Base-by-base conservation (phyloP, 169 alveolate genomes). In the Babesia sp. region DNA sequence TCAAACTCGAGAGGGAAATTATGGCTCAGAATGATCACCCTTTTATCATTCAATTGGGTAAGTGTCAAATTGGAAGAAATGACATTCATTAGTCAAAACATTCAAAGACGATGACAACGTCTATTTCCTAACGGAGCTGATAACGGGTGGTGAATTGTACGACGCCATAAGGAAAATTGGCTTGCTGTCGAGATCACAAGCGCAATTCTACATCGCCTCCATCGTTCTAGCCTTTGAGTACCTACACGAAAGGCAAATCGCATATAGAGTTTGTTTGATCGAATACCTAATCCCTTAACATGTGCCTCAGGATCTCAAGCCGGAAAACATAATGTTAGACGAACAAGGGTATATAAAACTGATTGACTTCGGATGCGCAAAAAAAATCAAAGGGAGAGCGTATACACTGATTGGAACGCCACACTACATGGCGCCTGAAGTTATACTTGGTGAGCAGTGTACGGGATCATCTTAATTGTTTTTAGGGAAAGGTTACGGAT, bases 311-410 rank as follows among this genome's bases (percentile, higher is more conserved):
- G 97, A 97, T 83, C 82, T 97, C 41, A 97, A 97, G 80, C 99
- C 99, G 16, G 99, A 97, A 82, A 97, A 96, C 82, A 92, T 97
- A n/a, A 88, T 96, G 73, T 88, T 96, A 56, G 99, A 95, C 78
- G 91, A 92, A 48, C 96, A 97, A 63, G 99, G 99, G n/a, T 96
- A 95, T 83, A 91, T 96, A 33, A 97, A 96, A 74, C 84, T 96
- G 53, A 94, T 96, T 39, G 99, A 97, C 84, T 93, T 97, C 53
- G 99, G 99, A 34, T 94, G 98, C 69, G 98, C 99, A 29, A 95
- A 95, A 78, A 94, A 92, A 58, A 88, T 97, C 22, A 83, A 85
- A 71, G 96, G 95, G 18, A 91, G 98, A 78, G 92, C 98, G 7
- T 95, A 90, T 75, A 95, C 98, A 24, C 91, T 95, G 31, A 94